These are phyloP conservation scores for Perilla frutescens DNA, from an alignment of 257 asterid species.

Conservation along the genomic window DNA sequence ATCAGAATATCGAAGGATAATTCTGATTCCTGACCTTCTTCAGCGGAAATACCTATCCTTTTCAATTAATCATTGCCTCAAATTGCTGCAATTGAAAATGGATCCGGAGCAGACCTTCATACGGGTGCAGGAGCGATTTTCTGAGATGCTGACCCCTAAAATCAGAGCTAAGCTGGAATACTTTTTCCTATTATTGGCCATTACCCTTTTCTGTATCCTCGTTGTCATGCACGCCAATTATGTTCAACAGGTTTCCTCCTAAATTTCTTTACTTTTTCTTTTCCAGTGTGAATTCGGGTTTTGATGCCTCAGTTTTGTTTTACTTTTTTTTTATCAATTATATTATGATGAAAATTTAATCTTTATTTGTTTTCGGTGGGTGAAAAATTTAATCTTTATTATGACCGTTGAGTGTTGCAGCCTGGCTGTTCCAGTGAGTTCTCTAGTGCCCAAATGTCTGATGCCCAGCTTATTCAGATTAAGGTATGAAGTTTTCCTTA, in stretches of 20 bases:
- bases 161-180: slow-evolving; percentile 86
- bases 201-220: slow-evolving; percentile 87
- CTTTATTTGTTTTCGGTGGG: not conserved
- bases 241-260: slow-evolving; percentile 80
- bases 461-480: slow-evolving; percentile 84
- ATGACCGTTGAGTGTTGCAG: slow-evolving; percentile 47
- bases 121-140: slow-evolving; percentile 93
- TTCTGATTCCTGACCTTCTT: slow-evolving; percentile 31
- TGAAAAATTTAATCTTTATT: not conserved
- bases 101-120: slow-evolving; percentile 99
- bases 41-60: slow-evolving; percentile 7
- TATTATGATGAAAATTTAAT: slow-evolving; percentile 18
- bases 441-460: slow-evolving; percentile 58
- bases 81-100: slow-evolving; percentile 46
- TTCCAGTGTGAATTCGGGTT: slow-evolving; percentile 10
- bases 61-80: not conserved
- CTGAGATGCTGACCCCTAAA: slow-evolving; percentile 85
- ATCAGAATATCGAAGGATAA: slow-evolving; percentile 12
- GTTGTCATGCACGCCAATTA: slow-evolving; percentile 99
- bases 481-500: slow-evolving; percentile 53
- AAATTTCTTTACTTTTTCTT: not conserved
- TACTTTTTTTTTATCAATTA: not conserved
- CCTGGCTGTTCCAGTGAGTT: slow-evolving; percentile 98
- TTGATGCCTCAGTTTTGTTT: slow-evolving; percentile 1
- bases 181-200: slow-evolving; percentile 76